Conservation (phyloP, 2,329 filamentous ascomycete genomes). For the Fonsecaea erecta region DNA sequence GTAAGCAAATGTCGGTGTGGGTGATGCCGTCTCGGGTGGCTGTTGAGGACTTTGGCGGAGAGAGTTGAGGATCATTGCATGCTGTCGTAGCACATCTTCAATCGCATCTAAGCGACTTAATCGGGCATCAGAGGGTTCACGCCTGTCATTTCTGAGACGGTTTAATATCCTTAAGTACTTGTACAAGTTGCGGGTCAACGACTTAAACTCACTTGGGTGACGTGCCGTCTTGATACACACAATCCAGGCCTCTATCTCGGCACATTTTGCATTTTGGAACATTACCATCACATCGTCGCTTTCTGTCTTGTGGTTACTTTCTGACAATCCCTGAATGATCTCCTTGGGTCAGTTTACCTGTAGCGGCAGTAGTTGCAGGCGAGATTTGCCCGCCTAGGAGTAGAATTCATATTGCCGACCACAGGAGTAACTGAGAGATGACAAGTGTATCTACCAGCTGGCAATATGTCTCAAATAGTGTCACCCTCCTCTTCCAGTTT, state of each 20-base stretch:
- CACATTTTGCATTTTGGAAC: not conserved
- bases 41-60: not conserved
- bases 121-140: not conserved
- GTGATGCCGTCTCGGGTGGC: not conserved
- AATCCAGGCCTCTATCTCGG: not conserved
- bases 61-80: not conserved
- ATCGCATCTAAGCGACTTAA: not conserved
- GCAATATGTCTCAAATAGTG: not conserved
- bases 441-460: not conserved
- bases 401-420: not conserved
- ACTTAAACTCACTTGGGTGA: not conserved
- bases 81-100: not conserved
- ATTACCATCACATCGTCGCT: constrained; percentile 1
- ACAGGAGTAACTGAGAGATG: not conserved
- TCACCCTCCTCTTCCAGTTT: not conserved
- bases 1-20: not conserved
- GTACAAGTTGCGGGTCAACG: not conserved
- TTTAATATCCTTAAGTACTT: not conserved
- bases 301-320: not conserved
- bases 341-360: not conserved
- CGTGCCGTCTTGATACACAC: not conserved
- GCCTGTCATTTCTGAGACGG: not conserved
- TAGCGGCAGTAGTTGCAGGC: constrained; percentile 9
- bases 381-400: not conserved
- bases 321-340: not conserved